Conservation (phyloP, 2,329 filamentous ascomycete species). For the Colletotrichum trifolii region DNA sequence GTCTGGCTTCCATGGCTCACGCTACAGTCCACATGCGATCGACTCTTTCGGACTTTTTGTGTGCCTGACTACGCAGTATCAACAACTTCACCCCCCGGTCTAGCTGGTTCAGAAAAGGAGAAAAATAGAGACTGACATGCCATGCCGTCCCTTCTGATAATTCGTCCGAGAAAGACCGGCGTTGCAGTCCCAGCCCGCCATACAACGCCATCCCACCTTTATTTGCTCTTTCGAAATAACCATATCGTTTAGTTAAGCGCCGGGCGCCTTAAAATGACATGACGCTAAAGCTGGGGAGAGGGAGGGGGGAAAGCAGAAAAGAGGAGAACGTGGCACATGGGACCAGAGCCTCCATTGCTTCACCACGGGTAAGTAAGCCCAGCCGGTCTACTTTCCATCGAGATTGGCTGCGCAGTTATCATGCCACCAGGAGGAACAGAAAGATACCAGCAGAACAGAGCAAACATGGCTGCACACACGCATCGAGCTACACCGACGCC, state of each 20-base stretch:
- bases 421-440: neutral
- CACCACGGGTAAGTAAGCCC: neutral
- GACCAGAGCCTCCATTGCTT: neutral
- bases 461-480: too few species aligned
- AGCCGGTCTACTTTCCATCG: too few species aligned
- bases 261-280: conserved; percentile 15
- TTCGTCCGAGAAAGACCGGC: conserved; percentile 7
- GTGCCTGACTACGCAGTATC: too few species aligned
- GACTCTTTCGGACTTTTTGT: neutral
- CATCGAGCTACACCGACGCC: too few species aligned
- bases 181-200: conserved; percentile 11
- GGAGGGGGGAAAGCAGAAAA: conserved; percentile 8
- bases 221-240: conserved; percentile 17
- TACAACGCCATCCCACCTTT: conserved; percentile 23
- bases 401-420: neutral
- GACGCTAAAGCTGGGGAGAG: conserved; percentile 17
- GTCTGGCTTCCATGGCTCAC: neutral
- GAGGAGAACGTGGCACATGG: too few species aligned
- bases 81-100: neutral
- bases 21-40: conserved; percentile 4
- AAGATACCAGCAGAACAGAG: too few species aligned
- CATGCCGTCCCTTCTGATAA: conserved; percentile 14
- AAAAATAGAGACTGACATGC: neutral
- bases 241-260: conserved; percentile 31
- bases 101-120: neutral